Base-by-base conservation (phyloP, 2,329 filamentous ascomycete species). In the Verticillium tricorpus region DNA sequence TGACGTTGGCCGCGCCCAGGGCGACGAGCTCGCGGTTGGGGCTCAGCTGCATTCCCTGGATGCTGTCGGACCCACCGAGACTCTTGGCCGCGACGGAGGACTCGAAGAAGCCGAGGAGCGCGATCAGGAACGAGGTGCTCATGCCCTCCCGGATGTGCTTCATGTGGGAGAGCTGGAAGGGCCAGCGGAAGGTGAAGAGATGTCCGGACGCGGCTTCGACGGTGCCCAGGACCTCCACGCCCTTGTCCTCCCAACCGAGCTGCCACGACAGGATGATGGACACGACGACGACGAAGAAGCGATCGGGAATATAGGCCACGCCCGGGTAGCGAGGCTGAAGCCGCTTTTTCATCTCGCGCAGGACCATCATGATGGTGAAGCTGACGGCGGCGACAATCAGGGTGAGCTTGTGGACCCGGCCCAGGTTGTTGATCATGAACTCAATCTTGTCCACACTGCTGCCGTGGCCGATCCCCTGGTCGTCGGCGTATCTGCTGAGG, bases 21-120 rank as follows among this genome's bases (percentile, higher is more conserved):
- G 95, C 94, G 58, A 98, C 91, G 67, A 99, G 87, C 73, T 99
- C 95, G 57, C 95, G 85, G 72, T 99, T 99, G 1, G 95, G 86
- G 71, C 93, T 97, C 52, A 97, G 81, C 59, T 90, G 86, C 72
- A 97, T 92, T 35, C 88, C 90, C 63, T 91, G 85, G 35, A 97
- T 89, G 11, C 86, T 86, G 65, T 89, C 85, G 58, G 80, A 80
- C 52, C 85, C 85, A 7, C 90, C 90, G 2, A 99, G 79, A 65
- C 91, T 94, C 77, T 98, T 98, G 39, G 95, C 95, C 1, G 95
- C 95, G 14, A 99, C 93, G 0, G 93, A 97, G 2, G 92, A 97
- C 75, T 99, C 95, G 69, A 99, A 99, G 76, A 99, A 99, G n/a
- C 95, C 95, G 0, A 99, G 87, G 28, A 99, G 82, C 0, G 93